A percentile compares a stretch with the other conserved stretches of the same genome.
Conservation (phyloP, 768 basidiomycete genomes). For the Rhodocollybia butyracea region DNA sequence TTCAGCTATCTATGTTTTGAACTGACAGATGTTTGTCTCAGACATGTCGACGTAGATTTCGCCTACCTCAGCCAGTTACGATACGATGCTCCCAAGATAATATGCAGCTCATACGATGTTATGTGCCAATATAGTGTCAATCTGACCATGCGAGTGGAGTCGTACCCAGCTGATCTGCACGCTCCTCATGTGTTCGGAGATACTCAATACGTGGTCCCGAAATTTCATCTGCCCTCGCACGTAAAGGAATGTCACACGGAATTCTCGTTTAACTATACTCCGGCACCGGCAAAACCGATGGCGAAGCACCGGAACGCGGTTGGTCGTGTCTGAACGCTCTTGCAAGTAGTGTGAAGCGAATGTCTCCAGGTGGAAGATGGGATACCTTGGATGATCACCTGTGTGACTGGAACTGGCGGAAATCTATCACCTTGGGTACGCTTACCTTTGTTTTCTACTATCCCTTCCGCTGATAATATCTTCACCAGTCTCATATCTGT, state of each 20-base stretch:
- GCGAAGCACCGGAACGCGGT: not conserved
- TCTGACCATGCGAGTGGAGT: not conserved
- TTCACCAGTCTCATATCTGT: not conserved
- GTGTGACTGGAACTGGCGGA: not conserved
- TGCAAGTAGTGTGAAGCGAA: not conserved
- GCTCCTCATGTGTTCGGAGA: not conserved
- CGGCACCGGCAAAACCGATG: not conserved
- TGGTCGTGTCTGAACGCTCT: not conserved
- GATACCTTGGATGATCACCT: not conserved
- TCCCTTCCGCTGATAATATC: not conserved
- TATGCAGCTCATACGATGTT: not conserved
- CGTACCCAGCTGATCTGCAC: not conserved
- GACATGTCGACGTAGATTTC: not conserved
- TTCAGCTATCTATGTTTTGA: not conserved
- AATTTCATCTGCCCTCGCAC: not conserved
- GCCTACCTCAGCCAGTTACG: not conserved
- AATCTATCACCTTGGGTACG: not conserved
- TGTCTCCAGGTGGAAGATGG: not conserved
- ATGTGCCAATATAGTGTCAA: not conserved
- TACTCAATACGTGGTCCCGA: not conserved
- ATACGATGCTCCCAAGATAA: not conserved
- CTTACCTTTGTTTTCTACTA: too few species aligned
- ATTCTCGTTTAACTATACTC: not conserved
- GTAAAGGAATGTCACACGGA: not conserved
- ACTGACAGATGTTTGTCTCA: not conserved